These are phyloP conservation scores for Exutisphaerella laricina DNA, from an alignment of 2,329 filamentous ascomycete species.

Conservation along the genomic window DNA sequence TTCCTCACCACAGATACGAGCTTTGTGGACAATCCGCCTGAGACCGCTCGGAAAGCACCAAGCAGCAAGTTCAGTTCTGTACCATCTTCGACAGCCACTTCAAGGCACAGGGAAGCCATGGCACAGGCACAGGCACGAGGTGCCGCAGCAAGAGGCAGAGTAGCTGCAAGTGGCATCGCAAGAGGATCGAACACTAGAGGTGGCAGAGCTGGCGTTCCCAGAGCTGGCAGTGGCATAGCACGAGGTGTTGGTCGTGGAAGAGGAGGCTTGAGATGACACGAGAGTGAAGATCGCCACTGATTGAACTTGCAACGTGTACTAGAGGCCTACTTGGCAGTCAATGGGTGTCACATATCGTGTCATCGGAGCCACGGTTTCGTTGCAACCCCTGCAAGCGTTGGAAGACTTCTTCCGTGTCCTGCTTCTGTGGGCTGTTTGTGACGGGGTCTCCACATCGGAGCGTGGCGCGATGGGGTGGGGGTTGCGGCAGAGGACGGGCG, in stretches of 20 bases:
- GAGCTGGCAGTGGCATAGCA: conserved; percentile 24
- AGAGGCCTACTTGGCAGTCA: too few species aligned
- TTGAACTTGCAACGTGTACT: too few species aligned
- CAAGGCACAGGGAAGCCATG: conserved; percentile 30
- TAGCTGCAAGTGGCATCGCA: conserved; percentile 31
- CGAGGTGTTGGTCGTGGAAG: conserved; percentile 31
- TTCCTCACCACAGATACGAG: conserved; percentile 91
- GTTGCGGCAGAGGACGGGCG: too few species aligned
- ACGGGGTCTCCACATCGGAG: too few species aligned
- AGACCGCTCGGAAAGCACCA: conserved; percentile 42
- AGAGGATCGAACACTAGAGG: conserved; percentile 20
- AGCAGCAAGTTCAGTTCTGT: conserved; percentile 29
- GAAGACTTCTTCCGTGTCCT: too few species aligned
- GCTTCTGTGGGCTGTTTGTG: too few species aligned
- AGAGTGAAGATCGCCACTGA: too few species aligned
- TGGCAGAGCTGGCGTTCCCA: conserved; percentile 16
- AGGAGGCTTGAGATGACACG: conserved; percentile 21
- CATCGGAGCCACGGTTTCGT: too few species aligned
- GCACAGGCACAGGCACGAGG: conserved; percentile 21
- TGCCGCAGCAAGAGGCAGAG: conserved; percentile 10
- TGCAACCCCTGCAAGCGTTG: too few species aligned
- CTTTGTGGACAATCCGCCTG: conserved; percentile 68
- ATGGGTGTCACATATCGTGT: too few species aligned
- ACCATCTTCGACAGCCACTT: conserved; percentile 16
- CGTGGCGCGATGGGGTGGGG: too few species aligned